Percentiles rank a stretch among this genome's conserved stretches.
Conservation (phyloP, 495 filamentous ascomycete genomes). For the Xylaria flabelliformis region DNA sequence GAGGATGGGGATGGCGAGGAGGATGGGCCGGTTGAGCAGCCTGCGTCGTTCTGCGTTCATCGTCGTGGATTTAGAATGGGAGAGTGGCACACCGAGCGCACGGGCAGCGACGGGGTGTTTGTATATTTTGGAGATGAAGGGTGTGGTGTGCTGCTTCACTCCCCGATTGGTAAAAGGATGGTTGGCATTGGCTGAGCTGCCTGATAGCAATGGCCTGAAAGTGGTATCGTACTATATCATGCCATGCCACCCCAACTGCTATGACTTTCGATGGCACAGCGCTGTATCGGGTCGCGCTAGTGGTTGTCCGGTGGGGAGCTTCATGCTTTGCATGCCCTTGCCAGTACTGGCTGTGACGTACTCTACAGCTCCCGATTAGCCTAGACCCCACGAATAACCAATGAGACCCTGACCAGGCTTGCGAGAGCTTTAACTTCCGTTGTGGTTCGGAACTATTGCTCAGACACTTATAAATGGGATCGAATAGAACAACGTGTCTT, state of each 20-base stretch:
- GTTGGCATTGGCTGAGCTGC: slow-evolving; percentile 11
- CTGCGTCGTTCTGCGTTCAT: slow-evolving; percentile 27
- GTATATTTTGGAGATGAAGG: neutral
- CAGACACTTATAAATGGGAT: neutral
- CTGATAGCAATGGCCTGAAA: neutral
- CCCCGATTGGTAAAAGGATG: slow-evolving; percentile 23
- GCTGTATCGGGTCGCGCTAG: neutral
- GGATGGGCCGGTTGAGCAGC: slow-evolving; percentile 39
- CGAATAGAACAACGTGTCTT: neutral
- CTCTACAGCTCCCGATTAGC: slow-evolving; percentile 7
- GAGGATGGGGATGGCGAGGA: slow-evolving; percentile 42
- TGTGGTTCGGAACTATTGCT: neutral
- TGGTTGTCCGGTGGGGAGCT: neutral
- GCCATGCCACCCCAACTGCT: slow-evolving; percentile 14
- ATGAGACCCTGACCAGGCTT: neutral
- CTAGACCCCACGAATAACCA: neutral
- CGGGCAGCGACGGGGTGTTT: slow-evolving; percentile 5
- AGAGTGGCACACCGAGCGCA: neutral
- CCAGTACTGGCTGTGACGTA: neutral
- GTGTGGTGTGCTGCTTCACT: slow-evolving; percentile 20
- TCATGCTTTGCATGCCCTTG: neutral
- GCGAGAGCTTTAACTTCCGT: neutral
- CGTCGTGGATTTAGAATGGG: neutral
- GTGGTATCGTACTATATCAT: slow-evolving; percentile 24
- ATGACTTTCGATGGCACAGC: neutral